Evolutionary conservation across 73 alveolate genomes (phyloP), one percentile per base, ranked within the genome.

Genomic region (Halteria grandinella): DNA sequence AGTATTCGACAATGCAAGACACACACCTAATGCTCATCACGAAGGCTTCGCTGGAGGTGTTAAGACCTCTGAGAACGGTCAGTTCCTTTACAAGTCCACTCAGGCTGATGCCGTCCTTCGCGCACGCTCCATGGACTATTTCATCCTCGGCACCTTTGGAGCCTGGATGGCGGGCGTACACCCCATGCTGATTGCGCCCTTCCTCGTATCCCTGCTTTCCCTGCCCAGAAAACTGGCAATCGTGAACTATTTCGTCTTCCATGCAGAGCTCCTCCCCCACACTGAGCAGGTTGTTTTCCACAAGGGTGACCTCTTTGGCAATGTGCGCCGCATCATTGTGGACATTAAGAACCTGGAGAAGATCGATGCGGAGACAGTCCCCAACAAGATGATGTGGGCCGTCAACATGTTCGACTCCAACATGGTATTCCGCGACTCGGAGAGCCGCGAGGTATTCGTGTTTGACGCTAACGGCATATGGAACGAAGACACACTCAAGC

Each of bases 211-310:
- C 71, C 27, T 36, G 58, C 34, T 47, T 47, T 12, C 0, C 25
- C 66, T 44, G 55, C 91, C 81, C 28, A 63, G 29, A 28, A 53
- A 15, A 20, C 18, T 23, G 39, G 24, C 45, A 34, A 24, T 28
- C 18, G 31, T 15, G 18, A 59, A 21, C 12, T 3, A 40, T 54
- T 72, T 36, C 55, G 72, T 86, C 25, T 39, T 41, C 53, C 75
- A 79, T 37, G 91, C 91, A 12, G 86, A 82, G 34, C 49, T 82
- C 15, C 53, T 71, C 0, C 86, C 86, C 11, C 86, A 70, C 59
- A 71, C 82, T 10, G 91, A 82, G 50, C 59, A 82, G 36, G 86
- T 82, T 1, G 86, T 82, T 17, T 82, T 82, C 82, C 75, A 58
- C 23, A 82, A 82, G 44, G 63, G 29, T 4, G 71, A 60, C 0